Percentiles rank a stretch among this genome's conserved stretches.
Conservation (phyloP, 352 stramenopile genomes). For the Globisporangium alternatum region DNA sequence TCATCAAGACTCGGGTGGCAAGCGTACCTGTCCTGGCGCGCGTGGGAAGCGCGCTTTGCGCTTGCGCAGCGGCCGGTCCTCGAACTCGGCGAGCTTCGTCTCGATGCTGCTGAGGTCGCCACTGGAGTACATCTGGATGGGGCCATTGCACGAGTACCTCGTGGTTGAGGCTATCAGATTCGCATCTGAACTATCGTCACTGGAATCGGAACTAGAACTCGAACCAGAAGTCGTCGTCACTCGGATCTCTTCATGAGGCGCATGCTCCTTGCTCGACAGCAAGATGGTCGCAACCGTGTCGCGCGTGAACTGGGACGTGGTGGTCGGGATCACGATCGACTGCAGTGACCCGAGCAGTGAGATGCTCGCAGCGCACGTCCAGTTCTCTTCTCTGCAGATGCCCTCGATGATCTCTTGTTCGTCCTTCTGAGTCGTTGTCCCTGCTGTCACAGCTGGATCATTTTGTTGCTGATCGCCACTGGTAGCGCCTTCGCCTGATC, state of each 20-base stretch:
- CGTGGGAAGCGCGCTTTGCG: slow-evolving; percentile 14
- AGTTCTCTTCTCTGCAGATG: slow-evolving; percentile 19
- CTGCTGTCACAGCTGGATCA: background rate
- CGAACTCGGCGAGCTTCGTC: slow-evolving; percentile 8
- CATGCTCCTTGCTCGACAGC: slow-evolving; percentile 8
- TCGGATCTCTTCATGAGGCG: background rate
- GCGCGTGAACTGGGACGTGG: slow-evolving; percentile 23
- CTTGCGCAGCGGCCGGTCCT: slow-evolving; percentile 6
- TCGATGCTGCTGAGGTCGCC: slow-evolving; percentile 13
- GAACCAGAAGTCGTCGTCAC: background rate
- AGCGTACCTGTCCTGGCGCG: slow-evolving; percentile 1
- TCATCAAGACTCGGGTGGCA: slow-evolving; percentile 31
- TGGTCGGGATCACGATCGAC: slow-evolving; percentile 16
- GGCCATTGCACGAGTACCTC: slow-evolving; percentile 18
- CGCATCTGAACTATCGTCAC: background rate
- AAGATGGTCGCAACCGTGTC: slow-evolving; percentile 22
- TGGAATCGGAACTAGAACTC: background rate
- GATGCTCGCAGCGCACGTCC: slow-evolving; percentile 15
- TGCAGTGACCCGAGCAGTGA: slow-evolving; percentile 1
- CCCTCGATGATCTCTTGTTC: slow-evolving; percentile 14
- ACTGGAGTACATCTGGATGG: slow-evolving; percentile 24
- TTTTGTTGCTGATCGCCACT: background rate
- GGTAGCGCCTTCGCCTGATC: background rate
- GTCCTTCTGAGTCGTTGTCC: background rate
- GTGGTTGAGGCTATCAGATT: slow-evolving; percentile 1